Base-by-base conservation (phyloP, 2,329 filamentous ascomycete genomes). In the Claviceps arundinis region DNA sequence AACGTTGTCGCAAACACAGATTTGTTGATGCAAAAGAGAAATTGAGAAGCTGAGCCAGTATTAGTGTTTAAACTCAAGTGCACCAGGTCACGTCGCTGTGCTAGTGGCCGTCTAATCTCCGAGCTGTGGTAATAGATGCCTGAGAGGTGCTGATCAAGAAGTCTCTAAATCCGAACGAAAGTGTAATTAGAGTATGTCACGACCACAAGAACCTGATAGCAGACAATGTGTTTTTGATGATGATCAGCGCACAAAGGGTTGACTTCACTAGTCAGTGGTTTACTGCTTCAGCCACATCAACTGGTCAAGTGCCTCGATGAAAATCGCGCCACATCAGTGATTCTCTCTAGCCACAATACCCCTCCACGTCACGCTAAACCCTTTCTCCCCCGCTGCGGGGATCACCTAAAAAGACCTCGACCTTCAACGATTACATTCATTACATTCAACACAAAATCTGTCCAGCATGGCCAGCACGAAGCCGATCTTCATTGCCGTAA, bases 401-500 rank as follows among this genome's bases (percentile, higher is more conserved):
- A 65, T 57, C 58, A 58, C 51, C 56, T 59, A 38, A 22, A 56
- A 59, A 61, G 59, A 57, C 55, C 60, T 52, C 56, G 51, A 56
- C 55, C 56, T 58, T 58, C 56, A 41, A 52, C 50, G 42, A 56
- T 51, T 49, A 38, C 52, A n/a, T n/a, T n/a, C n/a, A n/a, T 46
- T 52, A 34, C 26, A 24, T 50, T 56, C 24, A 19, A 34, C 48
- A 44, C 43, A 37, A 56, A 49, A 54, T 34, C 41, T 48, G 14
- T 37, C 44, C 61, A 59, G 49, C 60, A 76, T 76, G 72, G 60
- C 72, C 55, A 59, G 69, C 26, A 61, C 68, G 11, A 75, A 72
- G 55, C 72, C 75, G 54, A 70, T 79, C 42, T 71, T 68, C 51
- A 73, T 79, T 64, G 76, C 75, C 60, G 68, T 79, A 38, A 77